phyloP scores from a whole-genome alignment of 139 green algal species.

The Tetratostichococcus sp. region DNA sequence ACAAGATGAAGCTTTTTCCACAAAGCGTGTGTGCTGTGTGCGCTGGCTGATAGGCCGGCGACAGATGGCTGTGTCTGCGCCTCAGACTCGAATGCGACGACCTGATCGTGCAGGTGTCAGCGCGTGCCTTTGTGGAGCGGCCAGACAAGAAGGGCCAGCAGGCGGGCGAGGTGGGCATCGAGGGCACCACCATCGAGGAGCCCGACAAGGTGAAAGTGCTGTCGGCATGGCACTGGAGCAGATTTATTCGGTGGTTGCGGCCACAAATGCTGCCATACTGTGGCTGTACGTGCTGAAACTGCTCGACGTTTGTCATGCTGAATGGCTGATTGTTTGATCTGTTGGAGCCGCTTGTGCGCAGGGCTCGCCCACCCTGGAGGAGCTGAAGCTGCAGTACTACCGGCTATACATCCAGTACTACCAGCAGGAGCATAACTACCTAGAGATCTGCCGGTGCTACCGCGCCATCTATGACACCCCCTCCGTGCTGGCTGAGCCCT shows the following conservation, averaged over 20 bases:
- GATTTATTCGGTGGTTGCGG: too few relatives aligned
- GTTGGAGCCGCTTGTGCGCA: too few relatives aligned
- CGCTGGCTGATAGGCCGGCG: too few relatives aligned
- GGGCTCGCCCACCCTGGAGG: conserved; percentile 77
- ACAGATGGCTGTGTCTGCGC: too few relatives aligned
- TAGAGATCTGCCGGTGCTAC: conserved; percentile 89
- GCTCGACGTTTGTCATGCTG: too few relatives aligned
- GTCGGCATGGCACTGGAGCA: too few relatives aligned
- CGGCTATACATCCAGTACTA: conserved; percentile 87
- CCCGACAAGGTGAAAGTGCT: conserved; percentile 55
- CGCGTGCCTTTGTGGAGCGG: conserved; percentile 73
- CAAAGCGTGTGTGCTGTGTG: too few relatives aligned
- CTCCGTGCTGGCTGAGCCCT: conserved; percentile 40
- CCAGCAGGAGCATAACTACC: conserved; percentile 78
- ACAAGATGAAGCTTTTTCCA: too few relatives aligned
- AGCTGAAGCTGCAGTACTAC: conserved; percentile 96
- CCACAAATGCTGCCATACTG: too few relatives aligned
- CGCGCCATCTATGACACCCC: conserved; percentile 58
- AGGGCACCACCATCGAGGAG: conserved; percentile 85
- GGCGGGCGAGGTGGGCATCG: conserved; percentile 84
- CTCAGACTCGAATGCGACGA: too few relatives aligned
- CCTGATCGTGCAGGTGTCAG: conserved; percentile 88
- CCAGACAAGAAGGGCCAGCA: conserved; percentile 60
- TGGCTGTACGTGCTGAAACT: too few relatives aligned
- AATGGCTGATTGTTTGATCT: too few relatives aligned